Evolutionary conservation across 1,139 yeast species (phyloP).

Genomic region (Yamadazyma epiphylla): DNA sequence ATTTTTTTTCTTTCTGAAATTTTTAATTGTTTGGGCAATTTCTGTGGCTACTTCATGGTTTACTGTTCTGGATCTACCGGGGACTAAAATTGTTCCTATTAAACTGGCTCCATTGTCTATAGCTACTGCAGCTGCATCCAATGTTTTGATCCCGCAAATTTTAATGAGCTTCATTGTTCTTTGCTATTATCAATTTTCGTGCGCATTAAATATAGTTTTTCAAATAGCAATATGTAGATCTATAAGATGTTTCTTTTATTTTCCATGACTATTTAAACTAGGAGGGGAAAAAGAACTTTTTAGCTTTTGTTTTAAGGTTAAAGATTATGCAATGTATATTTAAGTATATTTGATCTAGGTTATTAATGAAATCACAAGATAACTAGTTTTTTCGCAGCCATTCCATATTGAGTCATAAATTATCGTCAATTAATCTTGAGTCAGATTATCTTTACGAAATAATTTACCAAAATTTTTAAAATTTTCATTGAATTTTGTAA

Average conservation of each 20-base stretch:
- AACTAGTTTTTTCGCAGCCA: no score
- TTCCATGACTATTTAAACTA: no score
- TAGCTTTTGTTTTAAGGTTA: no score
- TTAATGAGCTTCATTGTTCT: conserved; percentile 50
- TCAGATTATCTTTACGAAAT: conserved; percentile 42
- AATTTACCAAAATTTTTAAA: conserved; percentile 56
- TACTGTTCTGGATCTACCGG: conserved; percentile 72
- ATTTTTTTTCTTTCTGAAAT: conserved; percentile 14
- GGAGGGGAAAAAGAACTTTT: no score
- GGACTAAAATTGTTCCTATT: conserved; percentile 84
- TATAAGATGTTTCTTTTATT: no score
- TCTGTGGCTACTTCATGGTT: conserved; percentile 48
- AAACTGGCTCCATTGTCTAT: conserved; percentile 68
- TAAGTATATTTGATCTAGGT: no score
- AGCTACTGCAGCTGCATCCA: conserved; percentile 68
- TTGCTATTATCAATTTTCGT: no score
- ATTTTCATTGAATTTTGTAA: conserved; percentile 56
- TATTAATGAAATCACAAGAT: no score
- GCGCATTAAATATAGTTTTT: no score
- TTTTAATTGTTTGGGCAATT: conserved; percentile 41
- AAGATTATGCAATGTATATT: no score
- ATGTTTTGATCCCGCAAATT: conserved; percentile 75
- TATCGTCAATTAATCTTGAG: neutral
- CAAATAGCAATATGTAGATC: no score
- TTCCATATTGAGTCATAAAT: no score